A percentile compares a stretch with the other conserved stretches of the same genome.
phyloP scores from a whole-genome alignment of 345 rosid genomes.

The Lenwebbia sp. region DNA sequence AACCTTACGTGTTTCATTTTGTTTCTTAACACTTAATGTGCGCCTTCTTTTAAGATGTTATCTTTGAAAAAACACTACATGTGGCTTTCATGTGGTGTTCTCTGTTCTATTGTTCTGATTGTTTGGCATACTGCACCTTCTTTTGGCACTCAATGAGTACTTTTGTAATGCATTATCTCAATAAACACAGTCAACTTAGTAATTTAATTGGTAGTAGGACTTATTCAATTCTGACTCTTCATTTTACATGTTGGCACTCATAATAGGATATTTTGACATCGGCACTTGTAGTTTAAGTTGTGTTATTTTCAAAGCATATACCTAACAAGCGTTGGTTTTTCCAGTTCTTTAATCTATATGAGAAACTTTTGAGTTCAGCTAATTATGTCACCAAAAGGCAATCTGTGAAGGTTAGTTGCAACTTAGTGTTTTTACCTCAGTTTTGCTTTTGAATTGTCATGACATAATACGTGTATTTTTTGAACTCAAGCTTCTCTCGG shows the following conservation, averaged over 20 bases:
- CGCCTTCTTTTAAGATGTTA: neutral
- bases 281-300: neutral
- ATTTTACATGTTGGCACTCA: neutral
- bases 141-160: neutral
- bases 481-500: constrained; percentile 72
- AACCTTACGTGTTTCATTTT: neutral
- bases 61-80: neutral
- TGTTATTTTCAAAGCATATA: neutral
- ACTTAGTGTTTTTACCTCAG: neutral
- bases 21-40: neutral
- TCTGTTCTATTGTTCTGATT: neutral
- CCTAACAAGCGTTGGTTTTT: constrained; percentile 10
- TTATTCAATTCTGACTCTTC: neutral
- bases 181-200: neutral
- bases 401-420: constrained; percentile 72
- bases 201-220: neutral
- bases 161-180: neutral
- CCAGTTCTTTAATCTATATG: constrained; percentile 88
- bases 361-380: constrained; percentile 71
- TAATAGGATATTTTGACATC: neutral
- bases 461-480: constrained; percentile 2
- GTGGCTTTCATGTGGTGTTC: neutral
- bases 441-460: neutral
- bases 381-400: constrained; percentile 98
- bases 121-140: neutral